phyloP scores from a whole-genome alignment of 2,329 filamentous ascomycete genomes.

The Colletotrichum orchidophilum region DNA sequence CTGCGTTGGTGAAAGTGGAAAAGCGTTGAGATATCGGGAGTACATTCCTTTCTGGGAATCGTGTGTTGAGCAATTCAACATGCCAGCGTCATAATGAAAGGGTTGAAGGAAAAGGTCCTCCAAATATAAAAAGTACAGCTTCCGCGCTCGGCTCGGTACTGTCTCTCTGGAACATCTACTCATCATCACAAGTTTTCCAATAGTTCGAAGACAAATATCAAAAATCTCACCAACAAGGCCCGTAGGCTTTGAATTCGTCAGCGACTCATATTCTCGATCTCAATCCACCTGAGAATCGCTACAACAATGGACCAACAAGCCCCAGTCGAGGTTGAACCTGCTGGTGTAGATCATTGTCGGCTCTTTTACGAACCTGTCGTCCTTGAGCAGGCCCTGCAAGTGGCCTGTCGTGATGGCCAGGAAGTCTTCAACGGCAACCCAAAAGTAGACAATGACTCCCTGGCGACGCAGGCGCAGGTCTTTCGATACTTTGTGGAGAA shows the following conservation, averaged over 20 bases:
- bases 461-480: constrained; percentile 33
- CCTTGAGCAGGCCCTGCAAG: constrained; percentile 39
- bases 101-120: not conserved
- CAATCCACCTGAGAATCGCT: not conserved
- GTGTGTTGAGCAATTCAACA: not conserved
- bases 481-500: constrained; percentile 43
- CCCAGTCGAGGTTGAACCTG: not conserved
- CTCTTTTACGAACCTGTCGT: constrained; percentile 43
- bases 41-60: not conserved
- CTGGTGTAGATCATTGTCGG: constrained; percentile 8
- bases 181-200: not conserved
- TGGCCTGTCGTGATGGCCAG: constrained; percentile 16
- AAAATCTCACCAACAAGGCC: no score
- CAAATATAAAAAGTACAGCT: not conserved
- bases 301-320: not conserved
- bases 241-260: no score
- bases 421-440: not conserved
- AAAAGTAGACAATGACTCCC: constrained; percentile 10
- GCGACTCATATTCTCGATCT: no score
- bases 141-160: fast-evolving
- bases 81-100: not conserved
- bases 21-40: not conserved
- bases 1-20: not conserved
- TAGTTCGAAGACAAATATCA: not conserved
- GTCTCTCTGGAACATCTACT: not conserved